phyloP scores from a whole-genome alignment of 1,284 basidiomycete genomes.

The Hortiboletus rubellus region DNA sequence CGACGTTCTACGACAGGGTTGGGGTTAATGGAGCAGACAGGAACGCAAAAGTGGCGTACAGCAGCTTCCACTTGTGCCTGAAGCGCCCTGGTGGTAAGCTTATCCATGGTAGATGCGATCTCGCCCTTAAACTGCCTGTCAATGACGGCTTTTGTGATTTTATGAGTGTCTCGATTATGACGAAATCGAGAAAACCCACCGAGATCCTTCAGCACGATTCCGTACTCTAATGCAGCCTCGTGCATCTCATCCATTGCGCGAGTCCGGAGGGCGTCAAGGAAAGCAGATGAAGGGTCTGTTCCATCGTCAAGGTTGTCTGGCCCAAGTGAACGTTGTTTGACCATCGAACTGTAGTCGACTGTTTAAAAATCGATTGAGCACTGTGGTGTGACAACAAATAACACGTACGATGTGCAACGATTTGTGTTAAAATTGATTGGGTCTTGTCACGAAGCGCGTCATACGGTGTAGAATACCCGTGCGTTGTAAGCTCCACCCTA shows the following conservation, averaged over 20 bases:
- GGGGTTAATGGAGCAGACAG: background rate
- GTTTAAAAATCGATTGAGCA: conserved; percentile 8
- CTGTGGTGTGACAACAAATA: conserved; percentile 36
- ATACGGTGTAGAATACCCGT: conserved; percentile 79
- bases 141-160: conserved; percentile 59
- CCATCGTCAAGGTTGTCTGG: conserved; percentile 71
- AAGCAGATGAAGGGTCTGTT: conserved; percentile 66
- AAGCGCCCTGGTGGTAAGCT: conserved; percentile 74
- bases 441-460: conserved; percentile 80
- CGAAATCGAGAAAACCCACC: conserved; percentile 40
- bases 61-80: conserved; percentile 84
- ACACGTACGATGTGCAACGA: conserved; percentile 64
- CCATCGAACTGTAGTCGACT: conserved; percentile 62
- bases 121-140: conserved; percentile 83
- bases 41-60: conserved; percentile 40
- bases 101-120: conserved; percentile 81
- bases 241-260: conserved; percentile 84
- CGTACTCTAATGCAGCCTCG: conserved; percentile 74
- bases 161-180: background rate
- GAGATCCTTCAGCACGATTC: conserved; percentile 75
- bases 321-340: conserved; percentile 75
- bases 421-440: conserved; percentile 80
- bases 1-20: conserved; percentile 57
- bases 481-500: conserved; percentile 54
- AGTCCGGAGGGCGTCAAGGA: conserved; percentile 75